phyloP scores from a whole-genome alignment of 108 stramenopile genomes.

The Nannochloropsis oceanica region DNA sequence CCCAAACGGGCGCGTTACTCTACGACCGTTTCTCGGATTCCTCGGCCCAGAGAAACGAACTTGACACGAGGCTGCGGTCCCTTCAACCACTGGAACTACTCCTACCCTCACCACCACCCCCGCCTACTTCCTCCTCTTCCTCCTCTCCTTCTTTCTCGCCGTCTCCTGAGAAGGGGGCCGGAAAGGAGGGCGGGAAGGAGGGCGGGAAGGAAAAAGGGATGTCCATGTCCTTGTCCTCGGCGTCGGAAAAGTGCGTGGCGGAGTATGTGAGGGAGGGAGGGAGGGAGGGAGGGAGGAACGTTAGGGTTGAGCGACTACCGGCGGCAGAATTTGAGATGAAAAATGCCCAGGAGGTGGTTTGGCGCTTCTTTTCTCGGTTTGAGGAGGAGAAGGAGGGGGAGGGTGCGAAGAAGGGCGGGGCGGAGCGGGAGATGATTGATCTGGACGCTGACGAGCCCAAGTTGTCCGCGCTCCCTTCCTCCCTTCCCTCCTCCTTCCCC shows the following conservation, averaged over 20 bases:
- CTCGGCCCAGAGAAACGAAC: slow-evolving; percentile 8
- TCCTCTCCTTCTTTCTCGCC: no score
- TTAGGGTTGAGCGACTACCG: not conserved
- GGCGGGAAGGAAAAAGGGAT: not conserved
- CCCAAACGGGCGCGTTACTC: slow-evolving; percentile 4
- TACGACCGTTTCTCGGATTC: slow-evolving; percentile 5
- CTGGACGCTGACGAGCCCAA: no score
- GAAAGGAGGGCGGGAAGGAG: not conserved
- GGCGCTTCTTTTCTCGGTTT: not conserved
- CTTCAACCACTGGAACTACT: not conserved
- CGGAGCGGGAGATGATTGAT: not conserved
- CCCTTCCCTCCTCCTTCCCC: not conserved
- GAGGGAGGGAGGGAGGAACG: no score
- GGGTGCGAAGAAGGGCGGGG: not conserved
- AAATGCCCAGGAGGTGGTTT: not conserved
- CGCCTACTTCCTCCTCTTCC: no score
- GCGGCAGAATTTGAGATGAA: not conserved
- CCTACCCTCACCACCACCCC: no score
- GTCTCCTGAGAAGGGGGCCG: no score
- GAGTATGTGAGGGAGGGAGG: not conserved
- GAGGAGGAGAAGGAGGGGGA: not conserved
- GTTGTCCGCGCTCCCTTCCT: not conserved
- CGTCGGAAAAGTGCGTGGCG: not conserved
- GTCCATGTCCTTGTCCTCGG: not conserved
- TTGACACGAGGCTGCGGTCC: slow-evolving; percentile 7